Conservation (phyloP, 495 filamentous ascomycete genomes). For the Clavariopsis aquatica region DNA sequence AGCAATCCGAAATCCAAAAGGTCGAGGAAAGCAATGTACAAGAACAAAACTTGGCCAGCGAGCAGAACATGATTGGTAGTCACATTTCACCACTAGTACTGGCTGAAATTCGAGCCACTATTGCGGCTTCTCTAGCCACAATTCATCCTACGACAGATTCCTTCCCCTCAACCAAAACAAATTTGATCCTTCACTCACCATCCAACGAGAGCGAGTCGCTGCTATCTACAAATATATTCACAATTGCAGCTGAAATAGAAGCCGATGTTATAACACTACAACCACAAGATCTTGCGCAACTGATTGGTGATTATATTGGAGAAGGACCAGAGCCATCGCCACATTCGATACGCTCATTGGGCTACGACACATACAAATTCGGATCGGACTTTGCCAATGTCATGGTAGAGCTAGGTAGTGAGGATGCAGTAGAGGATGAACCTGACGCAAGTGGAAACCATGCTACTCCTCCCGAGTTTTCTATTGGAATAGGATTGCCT, state of each 20-base stretch:
- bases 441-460: not conserved
- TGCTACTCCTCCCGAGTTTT: not conserved
- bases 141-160: constrained; percentile 16
- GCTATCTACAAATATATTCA: constrained; percentile 60
- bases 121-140: constrained; percentile 26
- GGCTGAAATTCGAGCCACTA: constrained; percentile 30
- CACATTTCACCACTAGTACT: constrained; percentile 21
- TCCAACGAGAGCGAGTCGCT: constrained; percentile 58
- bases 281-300: constrained; percentile 75
- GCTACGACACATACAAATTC: constrained; percentile 45
- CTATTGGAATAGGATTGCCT: not conserved
- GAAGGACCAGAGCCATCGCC: constrained; percentile 52
- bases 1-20: not conserved
- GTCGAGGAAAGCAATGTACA: too few relatives aligned
- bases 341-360: constrained; percentile 41
- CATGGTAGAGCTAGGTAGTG: constrained; percentile 35
- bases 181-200: constrained; percentile 67
- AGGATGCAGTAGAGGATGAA: constrained; percentile 32
- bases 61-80: not conserved
- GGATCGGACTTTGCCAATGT: constrained; percentile 28
- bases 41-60: not conserved
- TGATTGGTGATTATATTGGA: constrained; percentile 71
- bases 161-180: constrained; percentile 60
- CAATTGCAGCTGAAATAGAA: constrained; percentile 58
- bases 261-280: constrained; percentile 80